Evolutionary conservation across 352 stramenopile genomes (phyloP), one percentile per base, ranked within the genome.

Genomic region (Pythium aphanidermatum): DNA sequence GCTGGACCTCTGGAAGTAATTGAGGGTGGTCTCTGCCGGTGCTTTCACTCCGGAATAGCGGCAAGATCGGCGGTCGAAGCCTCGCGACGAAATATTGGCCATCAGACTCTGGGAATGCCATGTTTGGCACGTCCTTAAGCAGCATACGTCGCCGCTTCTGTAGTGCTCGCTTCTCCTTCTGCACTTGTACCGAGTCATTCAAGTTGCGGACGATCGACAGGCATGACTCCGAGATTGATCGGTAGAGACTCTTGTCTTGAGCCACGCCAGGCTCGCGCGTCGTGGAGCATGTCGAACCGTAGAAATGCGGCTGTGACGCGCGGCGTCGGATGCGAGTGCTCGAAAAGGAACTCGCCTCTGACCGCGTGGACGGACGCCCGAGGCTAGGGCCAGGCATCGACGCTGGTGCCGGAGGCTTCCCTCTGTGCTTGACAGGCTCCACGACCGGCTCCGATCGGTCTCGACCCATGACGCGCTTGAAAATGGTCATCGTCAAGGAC

Each of bases 41-140:
- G 46, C 38, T 60, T 17, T 24, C 46, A 39, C 35, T 53, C 14
- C 39, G 38, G 20, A 46, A 55, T 10, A 46, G 36, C 17, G 39
- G 43, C 37, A 42, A 13, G 23, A 43, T 11, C 9, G 44, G 44
- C 20, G 32, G 24, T 25, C 37, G 39, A 5, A 61, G 25, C 1
- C 43, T 20, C 5, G 68, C 77, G 13, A 86, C 51, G 58, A 83
- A 89, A 38, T 83, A 81, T 46, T 76, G 66, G 34, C 74, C 74
- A 35, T 66, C 33, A 10, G 12, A 31, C 11, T 36, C 40, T 13
- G 73, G 68, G 40, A 89, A 84, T 31, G 70, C 82, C 74, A 89
- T 89, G 53, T 89, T 89, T 3, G 77, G 77, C 45, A 89, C 39
- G 40, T 89, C 61, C 33, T 77, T 83, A 49, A 83, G 74, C 9